Conservation (phyloP, 306 rosid species). For the Acmispon strigosus region DNA sequence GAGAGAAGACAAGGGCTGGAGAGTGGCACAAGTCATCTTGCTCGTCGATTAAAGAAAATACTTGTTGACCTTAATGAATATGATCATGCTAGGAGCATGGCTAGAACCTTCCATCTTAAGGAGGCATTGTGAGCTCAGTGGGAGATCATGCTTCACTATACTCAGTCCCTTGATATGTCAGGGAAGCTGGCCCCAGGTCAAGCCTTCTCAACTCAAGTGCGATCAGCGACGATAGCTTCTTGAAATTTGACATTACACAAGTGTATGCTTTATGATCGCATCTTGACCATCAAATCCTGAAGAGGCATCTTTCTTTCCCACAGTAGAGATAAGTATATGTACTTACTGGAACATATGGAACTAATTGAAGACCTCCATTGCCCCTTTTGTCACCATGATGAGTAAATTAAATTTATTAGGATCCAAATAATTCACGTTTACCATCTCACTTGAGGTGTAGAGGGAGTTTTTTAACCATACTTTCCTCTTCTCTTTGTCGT, state of each 20-base stretch:
- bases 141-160: slow-evolving; percentile 16
- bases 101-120: slow-evolving; percentile 71
- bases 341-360: not conserved
- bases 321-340: not conserved
- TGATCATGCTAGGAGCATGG: slow-evolving; percentile 73
- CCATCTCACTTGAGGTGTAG: not conserved
- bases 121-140: slow-evolving; percentile 63
- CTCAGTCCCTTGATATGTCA: not conserved
- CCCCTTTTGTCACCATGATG: not conserved
- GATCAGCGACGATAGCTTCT: not conserved
- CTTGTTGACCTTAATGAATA: slow-evolving; percentile 86
- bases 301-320: not conserved
- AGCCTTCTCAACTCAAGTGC: slow-evolving; percentile 17
- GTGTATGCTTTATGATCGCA: not conserved
- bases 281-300: slow-evolving; percentile 3
- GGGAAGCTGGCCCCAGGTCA: not conserved
- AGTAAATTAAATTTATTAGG: not conserved
- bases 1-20: slow-evolving; percentile 61
- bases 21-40: slow-evolving; percentile 60
- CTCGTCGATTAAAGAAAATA: slow-evolving; percentile 84
- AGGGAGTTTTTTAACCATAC: not conserved
- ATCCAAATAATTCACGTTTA: not conserved
- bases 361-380: not conserved
- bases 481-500: not conserved
- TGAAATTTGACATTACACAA: slow-evolving; percentile 12